phyloP scores from a whole-genome alignment of 1,284 basidiomycete species.

The Puccinia triticina region DNA sequence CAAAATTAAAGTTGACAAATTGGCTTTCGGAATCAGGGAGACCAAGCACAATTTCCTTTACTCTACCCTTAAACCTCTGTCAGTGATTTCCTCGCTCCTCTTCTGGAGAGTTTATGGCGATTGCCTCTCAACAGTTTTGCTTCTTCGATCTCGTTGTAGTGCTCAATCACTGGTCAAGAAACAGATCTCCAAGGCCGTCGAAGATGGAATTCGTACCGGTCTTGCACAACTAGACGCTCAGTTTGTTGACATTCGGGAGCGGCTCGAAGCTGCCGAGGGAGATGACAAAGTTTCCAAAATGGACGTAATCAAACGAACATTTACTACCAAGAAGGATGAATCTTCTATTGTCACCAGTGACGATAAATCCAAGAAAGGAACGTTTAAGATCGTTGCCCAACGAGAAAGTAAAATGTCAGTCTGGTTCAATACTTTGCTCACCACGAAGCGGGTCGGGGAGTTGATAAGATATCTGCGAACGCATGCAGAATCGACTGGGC shows the following conservation, averaged over 20 bases:
- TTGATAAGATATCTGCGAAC: neutral
- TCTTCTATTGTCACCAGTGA: slow-evolving; percentile 33
- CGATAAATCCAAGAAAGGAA: slow-evolving; percentile 45
- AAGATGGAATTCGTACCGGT: slow-evolving; percentile 74
- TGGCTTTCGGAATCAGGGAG: slow-evolving; percentile 89
- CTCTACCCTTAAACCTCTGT: slow-evolving; percentile 69
- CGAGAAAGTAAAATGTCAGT: slow-evolving; percentile 49
- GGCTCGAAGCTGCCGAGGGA: slow-evolving; percentile 45
- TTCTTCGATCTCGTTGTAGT: neutral
- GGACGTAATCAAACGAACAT: slow-evolving; percentile 49
- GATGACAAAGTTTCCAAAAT: slow-evolving; percentile 47
- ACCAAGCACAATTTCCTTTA: slow-evolving; percentile 87
- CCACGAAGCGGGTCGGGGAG: neutral
- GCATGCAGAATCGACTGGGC: slow-evolving; percentile 46
- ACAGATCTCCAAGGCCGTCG: slow-evolving; percentile 81
- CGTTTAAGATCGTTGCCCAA: slow-evolving; percentile 50
- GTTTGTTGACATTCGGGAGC: slow-evolving; percentile 48
- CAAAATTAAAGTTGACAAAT: slow-evolving; percentile 76
- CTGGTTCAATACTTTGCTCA: neutral
- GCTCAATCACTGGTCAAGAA: slow-evolving; percentile 73
- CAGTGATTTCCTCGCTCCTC: slow-evolving; percentile 15
- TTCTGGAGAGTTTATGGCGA: neutral
- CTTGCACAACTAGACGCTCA: slow-evolving; percentile 63
- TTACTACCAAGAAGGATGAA: slow-evolving; percentile 48
- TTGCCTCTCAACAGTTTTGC: neutral